A percentile compares a stretch with the other conserved stretches of the same genome.
Evolutionary conservation across 345 rosid genomes (phyloP).

Genomic region (Syzygium jambos): DNA sequence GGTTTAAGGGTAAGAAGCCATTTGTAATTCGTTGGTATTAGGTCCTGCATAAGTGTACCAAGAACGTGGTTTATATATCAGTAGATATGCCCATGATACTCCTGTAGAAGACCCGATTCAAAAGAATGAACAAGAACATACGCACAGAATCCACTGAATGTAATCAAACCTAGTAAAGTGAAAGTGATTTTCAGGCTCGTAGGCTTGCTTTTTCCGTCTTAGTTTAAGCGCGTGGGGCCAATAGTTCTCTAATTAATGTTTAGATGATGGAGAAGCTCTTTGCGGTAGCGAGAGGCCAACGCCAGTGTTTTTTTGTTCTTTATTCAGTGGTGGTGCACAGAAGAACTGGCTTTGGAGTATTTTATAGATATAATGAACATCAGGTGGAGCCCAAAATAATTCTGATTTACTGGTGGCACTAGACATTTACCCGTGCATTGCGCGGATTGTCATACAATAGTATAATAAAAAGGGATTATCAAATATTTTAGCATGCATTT

Average conservation of each 20-base stretch:
- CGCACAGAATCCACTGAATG: slow-evolving; percentile 35
- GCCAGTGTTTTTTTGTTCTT: neutral
- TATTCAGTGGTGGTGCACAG: neutral
- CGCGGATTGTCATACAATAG: neutral
- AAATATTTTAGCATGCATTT: neutral
- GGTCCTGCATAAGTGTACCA: neutral
- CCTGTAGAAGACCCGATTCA: neutral
- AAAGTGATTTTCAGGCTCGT: slow-evolving; percentile 8
- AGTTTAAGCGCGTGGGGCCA: neutral
- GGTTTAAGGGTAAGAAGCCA: neutral
- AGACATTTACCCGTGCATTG: neutral
- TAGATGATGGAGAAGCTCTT: neutral
- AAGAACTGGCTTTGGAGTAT: neutral
- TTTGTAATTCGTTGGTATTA: neutral
- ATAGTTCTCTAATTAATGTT: neutral
- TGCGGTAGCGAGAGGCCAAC: neutral
- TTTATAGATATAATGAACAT: neutral
- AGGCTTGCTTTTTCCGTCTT: neutral
- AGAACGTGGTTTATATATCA: neutral
- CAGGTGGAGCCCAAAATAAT: neutral
- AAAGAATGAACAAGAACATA: neutral
- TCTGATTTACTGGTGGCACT: neutral
- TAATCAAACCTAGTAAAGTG: slow-evolving; percentile 14
- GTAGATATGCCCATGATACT: neutral
- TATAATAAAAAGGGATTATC: neutral